Base-by-base conservation (phyloP, 441 rosid genomes). In the Arabidopsis lyrata region DNA sequence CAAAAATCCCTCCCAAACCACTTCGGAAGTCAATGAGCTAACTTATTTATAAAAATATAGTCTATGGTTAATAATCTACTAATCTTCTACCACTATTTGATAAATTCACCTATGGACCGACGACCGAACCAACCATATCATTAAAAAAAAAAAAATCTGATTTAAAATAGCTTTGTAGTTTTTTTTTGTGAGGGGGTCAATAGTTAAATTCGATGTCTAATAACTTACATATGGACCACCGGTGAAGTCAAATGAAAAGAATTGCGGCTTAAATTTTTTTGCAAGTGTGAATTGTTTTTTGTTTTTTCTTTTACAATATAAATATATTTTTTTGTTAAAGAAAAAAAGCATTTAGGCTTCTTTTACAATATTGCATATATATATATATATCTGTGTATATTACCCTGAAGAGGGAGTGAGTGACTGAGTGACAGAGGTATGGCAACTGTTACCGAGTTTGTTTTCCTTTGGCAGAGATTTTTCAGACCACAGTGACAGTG, bases 391-490 rank as follows among this genome's bases (percentile, higher is more conserved):
- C 31, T 29, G 31, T 3, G 31, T 29, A 29, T 29, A 29, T 29
- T 29, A 29, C 31, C 31, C 31, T 29, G 31, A 29, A 29, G 31
- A 29, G 31, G 1, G 31, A 29, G 31, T 29, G 31, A 29, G 31
- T 29, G 31, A 29, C 31, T 29, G 31, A 29, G 31, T 29, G 31
- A 29, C 31, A 69, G 79, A 76, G 70, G 74, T 54, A 68, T 68
- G 79, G 79, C 64, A 15, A 61, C 70, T 62, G 63, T 75, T 41
- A 50, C 68, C 31, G 64, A 62, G 44, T 44, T 68, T 68, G 63
- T 61, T 60, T n/a, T 41, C 50, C 27, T 56, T 47, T 56, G 58
- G 44, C 73, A 74, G 61, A 49, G 54, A 18, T 74, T 58, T 41
- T 27, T 14, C 47, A 49, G 45, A 49, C 66, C 4, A 5, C 65